Evolutionary conservation across 768 basidiomycete genomes (phyloP).

Genomic region (Sutorius australiensis): DNA sequence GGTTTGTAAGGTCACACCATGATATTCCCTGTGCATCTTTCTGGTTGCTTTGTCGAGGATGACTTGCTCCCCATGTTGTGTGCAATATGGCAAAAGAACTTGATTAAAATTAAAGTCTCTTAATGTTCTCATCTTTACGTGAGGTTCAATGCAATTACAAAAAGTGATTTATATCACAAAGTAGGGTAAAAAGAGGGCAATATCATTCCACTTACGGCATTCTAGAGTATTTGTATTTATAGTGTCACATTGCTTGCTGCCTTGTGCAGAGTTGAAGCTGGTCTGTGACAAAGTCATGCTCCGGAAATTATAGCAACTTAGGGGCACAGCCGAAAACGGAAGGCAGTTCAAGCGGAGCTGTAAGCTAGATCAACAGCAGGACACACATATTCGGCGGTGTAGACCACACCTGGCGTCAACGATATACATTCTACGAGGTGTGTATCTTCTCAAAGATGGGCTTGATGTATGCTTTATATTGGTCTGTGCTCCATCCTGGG

Average conservation of each 20-base stretch:
- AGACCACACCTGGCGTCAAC: slow-evolving; percentile 16
- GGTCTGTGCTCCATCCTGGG: not conserved
- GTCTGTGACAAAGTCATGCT: not conserved
- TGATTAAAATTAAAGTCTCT: too few relatives aligned
- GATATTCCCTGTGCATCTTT: too few relatives aligned
- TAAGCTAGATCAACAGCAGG: slow-evolving; percentile 15
- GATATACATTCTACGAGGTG: slow-evolving; percentile 24
- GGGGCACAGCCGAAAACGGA: slow-evolving; percentile 11
- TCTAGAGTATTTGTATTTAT: too few relatives aligned
- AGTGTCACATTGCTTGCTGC: not conserved
- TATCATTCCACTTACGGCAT: too few relatives aligned
- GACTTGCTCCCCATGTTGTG: too few relatives aligned
- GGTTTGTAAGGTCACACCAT: not conserved
- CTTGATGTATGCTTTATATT: not conserved
- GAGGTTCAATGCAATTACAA: too few relatives aligned
- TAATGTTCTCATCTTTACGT: too few relatives aligned
- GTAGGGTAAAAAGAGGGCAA: not conserved
- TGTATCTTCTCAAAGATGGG: slow-evolving; percentile 6
- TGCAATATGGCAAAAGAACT: too few relatives aligned
- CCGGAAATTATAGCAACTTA: slow-evolving; percentile 2
- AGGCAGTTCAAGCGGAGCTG: slow-evolving; percentile 20
- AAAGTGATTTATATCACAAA: slow-evolving; percentile 6
- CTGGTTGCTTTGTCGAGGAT: too few relatives aligned
- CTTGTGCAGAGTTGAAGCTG: slow-evolving; percentile 1
- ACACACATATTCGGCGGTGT: too few relatives aligned